Evolutionary conservation across 306 rosid species (phyloP).

Genomic region (Pyrus betulifolia): DNA sequence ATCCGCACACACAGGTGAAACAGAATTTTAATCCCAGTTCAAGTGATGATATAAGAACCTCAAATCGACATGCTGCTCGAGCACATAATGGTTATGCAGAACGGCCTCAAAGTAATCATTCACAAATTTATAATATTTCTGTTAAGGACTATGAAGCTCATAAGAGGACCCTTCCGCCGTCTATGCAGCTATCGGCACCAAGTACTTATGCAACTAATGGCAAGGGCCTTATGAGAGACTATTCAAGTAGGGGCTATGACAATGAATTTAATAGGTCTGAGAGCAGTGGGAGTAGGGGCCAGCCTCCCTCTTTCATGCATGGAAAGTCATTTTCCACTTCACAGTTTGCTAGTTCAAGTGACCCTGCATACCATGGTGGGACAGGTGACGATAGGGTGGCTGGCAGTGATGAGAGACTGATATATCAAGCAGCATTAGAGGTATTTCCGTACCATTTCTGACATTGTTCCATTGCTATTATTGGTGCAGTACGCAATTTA

Average conservation of each 20-base stretch:
- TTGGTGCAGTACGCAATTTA: neutral
- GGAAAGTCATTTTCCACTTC: constrained; percentile 40
- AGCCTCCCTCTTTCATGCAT: constrained; percentile 51
- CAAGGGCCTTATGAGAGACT: constrained; percentile 40
- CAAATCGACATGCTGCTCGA: constrained; percentile 21
- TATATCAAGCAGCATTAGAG: constrained; percentile 89
- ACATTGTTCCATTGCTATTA: neutral
- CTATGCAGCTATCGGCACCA: constrained; percentile 21
- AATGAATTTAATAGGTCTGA: constrained; percentile 42
- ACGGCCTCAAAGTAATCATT: constrained; percentile 33
- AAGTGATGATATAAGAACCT: constrained; percentile 32
- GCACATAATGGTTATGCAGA: constrained; percentile 36
- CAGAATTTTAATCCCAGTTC: constrained; percentile 21
- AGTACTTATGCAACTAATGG: constrained; percentile 28
- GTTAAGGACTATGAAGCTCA: constrained; percentile 50
- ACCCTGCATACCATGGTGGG: constrained; percentile 47
- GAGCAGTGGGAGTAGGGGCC: constrained; percentile 49
- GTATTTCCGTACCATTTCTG: constrained; percentile 26
- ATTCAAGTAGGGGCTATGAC: constrained; percentile 37
- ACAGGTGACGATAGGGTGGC: constrained; percentile 58
- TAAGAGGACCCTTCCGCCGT: constrained; percentile 55
- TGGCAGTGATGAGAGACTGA: constrained; percentile 67
- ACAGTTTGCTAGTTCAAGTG: constrained; percentile 50
- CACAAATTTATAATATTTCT: constrained; percentile 32
- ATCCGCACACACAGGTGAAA: constrained; percentile 28